phyloP scores from a whole-genome alignment of 1,284 basidiomycete species.

The Ganoderma multipileum region DNA sequence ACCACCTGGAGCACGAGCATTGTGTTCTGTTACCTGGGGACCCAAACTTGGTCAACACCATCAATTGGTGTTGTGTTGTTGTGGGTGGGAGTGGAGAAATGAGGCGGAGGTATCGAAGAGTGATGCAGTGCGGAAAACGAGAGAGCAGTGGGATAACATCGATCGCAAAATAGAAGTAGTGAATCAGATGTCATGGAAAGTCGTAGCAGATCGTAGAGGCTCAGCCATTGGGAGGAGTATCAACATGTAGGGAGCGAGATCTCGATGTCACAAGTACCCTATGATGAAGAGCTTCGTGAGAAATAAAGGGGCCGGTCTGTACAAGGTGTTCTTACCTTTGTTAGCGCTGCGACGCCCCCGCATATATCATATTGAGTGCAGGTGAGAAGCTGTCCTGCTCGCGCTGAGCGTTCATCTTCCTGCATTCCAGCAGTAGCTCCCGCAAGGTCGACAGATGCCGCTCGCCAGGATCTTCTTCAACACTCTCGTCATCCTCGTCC shows the following conservation, averaged over 20 bases:
- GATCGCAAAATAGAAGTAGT: conserved; percentile 8
- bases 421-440: conserved; percentile 56
- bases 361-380: conserved; percentile 27
- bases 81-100: conserved; percentile 9
- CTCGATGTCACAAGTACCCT: background rate
- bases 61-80: background rate
- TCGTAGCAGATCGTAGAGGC: conserved; percentile 18
- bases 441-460: conserved; percentile 46
- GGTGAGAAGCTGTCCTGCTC: conserved; percentile 27
- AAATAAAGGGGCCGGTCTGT: background rate
- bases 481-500: conserved; percentile 42
- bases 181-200: conserved; percentile 5
- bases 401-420: conserved; percentile 45
- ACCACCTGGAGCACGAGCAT: background rate
- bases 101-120: background rate
- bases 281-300: background rate
- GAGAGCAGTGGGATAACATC: conserved; percentile 24
- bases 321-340: conserved; percentile 7
- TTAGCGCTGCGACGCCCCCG: conserved; percentile 20
- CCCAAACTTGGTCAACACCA: background rate
- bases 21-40: background rate
- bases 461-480: conserved; percentile 38
- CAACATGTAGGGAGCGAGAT: background rate
- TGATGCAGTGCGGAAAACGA: conserved; percentile 16
- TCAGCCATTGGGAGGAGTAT: background rate